A percentile compares a stretch with the other conserved stretches of the same genome.
These are phyloP conservation scores for Penicillium griseofulvum DNA, from an alignment of 2,329 filamentous ascomycete species.

Conservation along the genomic window DNA sequence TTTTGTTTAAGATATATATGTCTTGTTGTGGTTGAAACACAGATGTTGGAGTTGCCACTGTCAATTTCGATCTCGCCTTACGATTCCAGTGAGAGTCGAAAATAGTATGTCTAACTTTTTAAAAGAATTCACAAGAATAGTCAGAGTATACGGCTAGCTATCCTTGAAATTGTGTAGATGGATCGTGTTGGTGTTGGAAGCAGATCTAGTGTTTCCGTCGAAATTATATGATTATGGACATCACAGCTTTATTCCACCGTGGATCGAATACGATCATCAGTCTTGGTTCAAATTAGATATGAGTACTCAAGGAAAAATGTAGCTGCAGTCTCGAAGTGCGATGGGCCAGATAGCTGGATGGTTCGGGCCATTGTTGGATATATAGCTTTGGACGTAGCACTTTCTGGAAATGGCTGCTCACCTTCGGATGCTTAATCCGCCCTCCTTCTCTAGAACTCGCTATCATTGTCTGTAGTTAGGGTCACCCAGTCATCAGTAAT, in stretches of 20 bases:
- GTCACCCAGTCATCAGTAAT: slow-evolving; percentile 3
- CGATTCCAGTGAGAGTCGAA: not conserved
- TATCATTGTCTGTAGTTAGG: slow-evolving; percentile 9
- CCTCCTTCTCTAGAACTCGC: slow-evolving; percentile 5
- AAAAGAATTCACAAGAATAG: too few species aligned
- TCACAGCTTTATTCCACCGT: too few species aligned
- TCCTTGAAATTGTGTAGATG: too few species aligned
- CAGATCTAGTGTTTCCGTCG: too few species aligned
- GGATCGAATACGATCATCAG: not conserved
- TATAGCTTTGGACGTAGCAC: not conserved
- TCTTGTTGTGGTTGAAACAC: not conserved
- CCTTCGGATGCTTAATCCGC: not conserved
- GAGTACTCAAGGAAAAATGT: not conserved
- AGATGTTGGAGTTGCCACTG: not conserved
- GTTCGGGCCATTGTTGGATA: not conserved
- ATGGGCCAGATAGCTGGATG: not conserved
- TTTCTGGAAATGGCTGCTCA: not conserved
- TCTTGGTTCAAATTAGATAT: not conserved
- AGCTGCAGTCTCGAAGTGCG: not conserved
- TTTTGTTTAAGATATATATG: not conserved
- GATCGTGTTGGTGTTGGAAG: too few species aligned
- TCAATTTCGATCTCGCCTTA: not conserved
- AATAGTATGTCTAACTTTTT: too few species aligned
- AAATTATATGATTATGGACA: too few species aligned
- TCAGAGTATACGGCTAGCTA: too few species aligned